Conservation (phyloP, 2,329 filamentous ascomycete species). For the Neurospora crassa region DNA sequence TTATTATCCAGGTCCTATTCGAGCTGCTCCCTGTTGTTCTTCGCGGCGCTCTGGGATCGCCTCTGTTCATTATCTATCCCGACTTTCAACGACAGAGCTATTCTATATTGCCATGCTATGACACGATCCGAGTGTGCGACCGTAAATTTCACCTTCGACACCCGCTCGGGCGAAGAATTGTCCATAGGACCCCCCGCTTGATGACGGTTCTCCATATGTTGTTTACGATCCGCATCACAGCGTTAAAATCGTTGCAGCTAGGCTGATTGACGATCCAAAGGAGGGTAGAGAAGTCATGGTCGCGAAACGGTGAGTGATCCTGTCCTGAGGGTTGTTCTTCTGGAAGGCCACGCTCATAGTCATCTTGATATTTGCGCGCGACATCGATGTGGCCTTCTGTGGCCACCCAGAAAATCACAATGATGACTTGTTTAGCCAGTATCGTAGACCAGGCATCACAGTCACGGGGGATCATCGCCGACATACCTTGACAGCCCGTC, state of each 20-base stretch:
- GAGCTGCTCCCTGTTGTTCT: background rate
- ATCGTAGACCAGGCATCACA: background rate
- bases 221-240: background rate
- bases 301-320: background rate
- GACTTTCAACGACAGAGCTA: slow-evolving; percentile 1
- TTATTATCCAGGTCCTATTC: background rate
- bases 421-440: background rate
- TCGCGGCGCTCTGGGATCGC: background rate
- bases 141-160: background rate
- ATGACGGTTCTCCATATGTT: background rate
- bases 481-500: background rate
- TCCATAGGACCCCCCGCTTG: background rate
- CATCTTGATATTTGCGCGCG: background rate
- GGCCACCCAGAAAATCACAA: background rate
- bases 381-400: background rate
- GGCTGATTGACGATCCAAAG: background rate
- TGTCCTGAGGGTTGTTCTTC: background rate
- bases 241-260: background rate
- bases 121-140: background rate
- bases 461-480: background rate
- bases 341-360: background rate
- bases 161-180: background rate
- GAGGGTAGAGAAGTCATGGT: background rate
- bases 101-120: background rate
- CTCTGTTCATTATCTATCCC: background rate